Evolutionary conservation across 2,329 filamentous ascomycete species (phyloP).

Genomic region (Sporothrix curviconia): DNA sequence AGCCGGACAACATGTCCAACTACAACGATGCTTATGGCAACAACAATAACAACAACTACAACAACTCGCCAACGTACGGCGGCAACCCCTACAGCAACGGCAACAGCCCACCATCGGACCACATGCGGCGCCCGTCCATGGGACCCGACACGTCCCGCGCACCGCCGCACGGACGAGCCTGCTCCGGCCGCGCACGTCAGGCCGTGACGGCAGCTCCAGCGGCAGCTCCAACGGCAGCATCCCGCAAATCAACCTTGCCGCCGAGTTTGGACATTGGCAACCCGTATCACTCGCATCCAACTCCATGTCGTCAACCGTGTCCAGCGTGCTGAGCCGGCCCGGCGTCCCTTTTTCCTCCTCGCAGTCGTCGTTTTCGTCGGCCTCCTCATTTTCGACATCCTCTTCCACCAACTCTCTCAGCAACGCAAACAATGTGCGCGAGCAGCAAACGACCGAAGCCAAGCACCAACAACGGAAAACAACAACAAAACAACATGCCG

Average conservation of each 20-base stretch:
- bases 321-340: slow-evolving; percentile 45
- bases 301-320: slow-evolving; percentile 60
- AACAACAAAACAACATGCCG: slow-evolving; percentile 36
- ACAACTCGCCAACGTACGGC: neutral
- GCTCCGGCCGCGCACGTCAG: slow-evolving; percentile 36
- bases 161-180: slow-evolving; percentile 46
- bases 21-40: neutral
- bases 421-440: neutral
- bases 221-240: slow-evolving; percentile 10
- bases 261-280: slow-evolving; percentile 56
- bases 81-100: neutral
- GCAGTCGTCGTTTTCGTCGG: slow-evolving; percentile 44
- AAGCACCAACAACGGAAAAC: neutral
- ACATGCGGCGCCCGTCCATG: slow-evolving; percentile 32
- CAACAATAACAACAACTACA: neutral
- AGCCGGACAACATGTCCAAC: slow-evolving; percentile 21
- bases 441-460: neutral
- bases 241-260: slow-evolving; percentile 48
- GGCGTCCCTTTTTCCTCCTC: slow-evolving; percentile 55
- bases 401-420: slow-evolving; percentile 2
- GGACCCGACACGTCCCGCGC: slow-evolving; percentile 45
- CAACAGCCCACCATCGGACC: slow-evolving; percentile 11
- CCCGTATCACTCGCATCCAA: slow-evolving; percentile 58
- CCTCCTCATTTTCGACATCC: slow-evolving; percentile 18
- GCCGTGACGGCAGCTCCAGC: slow-evolving; percentile 26